Conservation (phyloP, 257 asterid genomes). For the Lycium barbarum region DNA sequence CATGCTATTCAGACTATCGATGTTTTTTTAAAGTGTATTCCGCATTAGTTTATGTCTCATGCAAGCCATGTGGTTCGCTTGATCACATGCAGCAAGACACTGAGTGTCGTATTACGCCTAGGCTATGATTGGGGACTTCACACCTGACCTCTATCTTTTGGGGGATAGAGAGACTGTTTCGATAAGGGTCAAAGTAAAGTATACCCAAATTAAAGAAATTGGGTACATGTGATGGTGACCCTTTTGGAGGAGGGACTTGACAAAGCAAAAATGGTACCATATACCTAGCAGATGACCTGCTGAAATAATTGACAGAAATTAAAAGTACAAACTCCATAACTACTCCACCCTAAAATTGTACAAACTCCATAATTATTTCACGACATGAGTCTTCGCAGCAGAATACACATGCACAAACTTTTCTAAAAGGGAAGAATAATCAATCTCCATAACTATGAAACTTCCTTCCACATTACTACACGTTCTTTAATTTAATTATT, state of each 20-base stretch:
- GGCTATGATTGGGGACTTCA: too few species aligned
- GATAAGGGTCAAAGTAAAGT: not conserved
- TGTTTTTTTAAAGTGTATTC: too few species aligned
- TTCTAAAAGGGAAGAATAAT: conserved; percentile 36
- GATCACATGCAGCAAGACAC: too few species aligned
- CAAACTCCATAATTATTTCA: conserved; percentile 34
- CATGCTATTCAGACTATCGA: too few species aligned
- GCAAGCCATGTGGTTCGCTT: too few species aligned
- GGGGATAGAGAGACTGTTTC: too few species aligned
- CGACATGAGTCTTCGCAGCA: conserved; percentile 35
- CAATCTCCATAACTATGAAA: conserved; percentile 28
- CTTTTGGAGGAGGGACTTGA: not conserved
- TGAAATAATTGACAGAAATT: not conserved
- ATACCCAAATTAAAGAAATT: not conserved
- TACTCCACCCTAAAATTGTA: conserved; percentile 31
- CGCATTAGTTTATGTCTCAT: too few species aligned
- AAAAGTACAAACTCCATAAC: conserved; percentile 28
- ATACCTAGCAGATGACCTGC: not conserved
- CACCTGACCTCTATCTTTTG: too few species aligned
- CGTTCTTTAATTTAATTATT: conserved; percentile 23
- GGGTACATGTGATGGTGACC: not conserved
- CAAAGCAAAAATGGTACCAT: not conserved
- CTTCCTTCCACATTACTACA: conserved; percentile 34
- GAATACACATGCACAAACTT: conserved; percentile 33
- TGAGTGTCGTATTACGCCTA: too few species aligned